Evolutionary conservation across 345 rosid genomes (phyloP).

Genomic region (Raphanus sativus): DNA sequence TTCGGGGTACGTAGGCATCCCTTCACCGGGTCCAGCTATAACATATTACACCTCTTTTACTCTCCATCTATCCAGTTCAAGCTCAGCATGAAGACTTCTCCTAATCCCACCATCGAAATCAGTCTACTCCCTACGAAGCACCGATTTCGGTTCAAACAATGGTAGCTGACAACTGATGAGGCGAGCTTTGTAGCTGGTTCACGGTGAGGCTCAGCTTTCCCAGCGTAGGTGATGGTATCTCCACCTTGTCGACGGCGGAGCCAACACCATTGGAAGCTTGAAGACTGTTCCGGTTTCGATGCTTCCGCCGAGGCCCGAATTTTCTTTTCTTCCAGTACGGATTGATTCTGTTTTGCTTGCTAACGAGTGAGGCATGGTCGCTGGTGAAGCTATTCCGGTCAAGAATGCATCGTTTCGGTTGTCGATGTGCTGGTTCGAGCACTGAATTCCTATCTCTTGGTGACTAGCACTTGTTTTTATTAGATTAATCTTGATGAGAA

Average conservation of each 20-base stretch:
- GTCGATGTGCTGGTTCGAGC: neutral
- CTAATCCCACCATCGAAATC: too few species aligned
- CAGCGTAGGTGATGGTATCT: neutral
- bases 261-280: neutral
- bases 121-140: too few species aligned
- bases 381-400: neutral
- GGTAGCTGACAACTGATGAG: neutral
- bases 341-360: neutral
- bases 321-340: neutral
- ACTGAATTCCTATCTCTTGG: neutral
- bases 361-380: neutral
- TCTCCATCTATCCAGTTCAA: too few species aligned
- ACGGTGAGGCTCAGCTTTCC: neutral
- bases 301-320: neutral
- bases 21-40: too few species aligned
- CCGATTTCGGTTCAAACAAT: too few species aligned
- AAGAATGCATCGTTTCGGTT: neutral
- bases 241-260: neutral
- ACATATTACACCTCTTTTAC: too few species aligned
- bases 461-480: neutral
- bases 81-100: too few species aligned
- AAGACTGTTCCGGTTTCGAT: neutral
- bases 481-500: neutral
- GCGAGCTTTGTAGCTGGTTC: neutral
- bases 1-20: too few species aligned